These are phyloP conservation scores for Sinapis alba DNA, from an alignment of 441 rosid genomes.

Conservation along the genomic window DNA sequence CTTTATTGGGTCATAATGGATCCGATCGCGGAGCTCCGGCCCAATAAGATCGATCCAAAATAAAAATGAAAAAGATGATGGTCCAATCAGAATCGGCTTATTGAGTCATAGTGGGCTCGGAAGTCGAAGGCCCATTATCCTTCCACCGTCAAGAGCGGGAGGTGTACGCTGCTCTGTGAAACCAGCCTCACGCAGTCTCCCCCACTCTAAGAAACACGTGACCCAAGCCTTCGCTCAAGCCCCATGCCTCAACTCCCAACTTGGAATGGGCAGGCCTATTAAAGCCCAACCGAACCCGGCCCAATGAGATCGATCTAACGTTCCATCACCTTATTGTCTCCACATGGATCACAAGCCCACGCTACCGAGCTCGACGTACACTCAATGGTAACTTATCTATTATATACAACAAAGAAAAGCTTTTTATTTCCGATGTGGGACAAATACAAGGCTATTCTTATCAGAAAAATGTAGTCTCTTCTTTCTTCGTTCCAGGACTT, in stretches of 20 bases:
- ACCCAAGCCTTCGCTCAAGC: slow-evolving; percentile 9
- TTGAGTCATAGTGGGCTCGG: background rate
- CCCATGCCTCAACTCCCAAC: slow-evolving; percentile 25
- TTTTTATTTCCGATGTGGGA: slow-evolving; percentile 14
- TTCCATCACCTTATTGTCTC: slow-evolving; percentile 23
- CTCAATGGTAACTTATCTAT: fast-evolving
- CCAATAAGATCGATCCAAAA: too few relatives aligned
- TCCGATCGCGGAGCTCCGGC: too few relatives aligned
- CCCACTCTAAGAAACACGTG: slow-evolving; percentile 15
- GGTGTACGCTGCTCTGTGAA: slow-evolving; percentile 41
- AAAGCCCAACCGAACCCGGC: background rate
- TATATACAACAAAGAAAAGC: slow-evolving; percentile 3
- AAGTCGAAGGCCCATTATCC: slow-evolving; percentile 33
- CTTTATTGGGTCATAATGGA: too few relatives aligned
- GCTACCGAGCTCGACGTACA: slow-evolving; percentile 31
- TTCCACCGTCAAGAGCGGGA: slow-evolving; percentile 41
- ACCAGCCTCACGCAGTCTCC: slow-evolving; percentile 47
- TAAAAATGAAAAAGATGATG: background rate
- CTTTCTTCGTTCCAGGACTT: background rate
- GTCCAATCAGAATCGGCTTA: background rate
- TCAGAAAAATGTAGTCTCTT: background rate
- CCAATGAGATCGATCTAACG: background rate
- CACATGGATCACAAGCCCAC: slow-evolving; percentile 39
- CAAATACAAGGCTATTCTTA: background rate
- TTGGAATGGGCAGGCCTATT: slow-evolving; percentile 30